Conservation (phyloP, 768 basidiomycete species). For the Mrakia gelida region DNA sequence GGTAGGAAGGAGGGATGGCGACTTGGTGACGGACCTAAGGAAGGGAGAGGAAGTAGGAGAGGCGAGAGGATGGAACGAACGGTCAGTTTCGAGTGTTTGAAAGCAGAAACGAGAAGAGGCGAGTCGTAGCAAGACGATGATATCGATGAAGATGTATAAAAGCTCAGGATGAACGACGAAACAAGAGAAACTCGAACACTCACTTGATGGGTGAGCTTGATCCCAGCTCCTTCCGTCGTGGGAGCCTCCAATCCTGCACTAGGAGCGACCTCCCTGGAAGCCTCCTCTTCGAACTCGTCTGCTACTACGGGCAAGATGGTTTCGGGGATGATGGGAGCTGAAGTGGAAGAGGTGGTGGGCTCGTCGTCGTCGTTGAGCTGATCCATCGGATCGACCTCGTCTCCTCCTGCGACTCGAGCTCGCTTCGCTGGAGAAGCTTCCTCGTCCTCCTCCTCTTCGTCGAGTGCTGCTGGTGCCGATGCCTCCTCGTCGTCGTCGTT, state of each 20-base stretch:
- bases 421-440: conserved; percentile 33
- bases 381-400: conserved; percentile 21
- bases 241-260: conserved; percentile 62
- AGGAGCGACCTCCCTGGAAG: conserved; percentile 75
- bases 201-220: conserved; percentile 79
- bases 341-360: neutral
- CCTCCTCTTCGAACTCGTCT: conserved; percentile 92
- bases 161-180: neutral
- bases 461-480: neutral
- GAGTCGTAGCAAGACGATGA: too few species aligned
- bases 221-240: conserved; percentile 37
- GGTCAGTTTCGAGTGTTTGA: neutral
- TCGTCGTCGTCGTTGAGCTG: conserved; percentile 14
- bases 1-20: conserved; percentile 85
- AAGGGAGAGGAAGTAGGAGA: neutral
- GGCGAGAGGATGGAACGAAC: neutral
- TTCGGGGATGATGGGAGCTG: neutral
- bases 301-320: conserved; percentile 65
- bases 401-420: conserved; percentile 15
- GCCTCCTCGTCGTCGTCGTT: neutral
- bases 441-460: conserved; percentile 2
- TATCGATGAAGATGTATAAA: neutral
- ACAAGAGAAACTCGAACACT: conserved; percentile 33
- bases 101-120: neutral
- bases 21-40: conserved; percentile 88